Evolutionary conservation across 495 filamentous ascomycete species (phyloP).

Genomic region (Tuber umbilicatum): DNA sequence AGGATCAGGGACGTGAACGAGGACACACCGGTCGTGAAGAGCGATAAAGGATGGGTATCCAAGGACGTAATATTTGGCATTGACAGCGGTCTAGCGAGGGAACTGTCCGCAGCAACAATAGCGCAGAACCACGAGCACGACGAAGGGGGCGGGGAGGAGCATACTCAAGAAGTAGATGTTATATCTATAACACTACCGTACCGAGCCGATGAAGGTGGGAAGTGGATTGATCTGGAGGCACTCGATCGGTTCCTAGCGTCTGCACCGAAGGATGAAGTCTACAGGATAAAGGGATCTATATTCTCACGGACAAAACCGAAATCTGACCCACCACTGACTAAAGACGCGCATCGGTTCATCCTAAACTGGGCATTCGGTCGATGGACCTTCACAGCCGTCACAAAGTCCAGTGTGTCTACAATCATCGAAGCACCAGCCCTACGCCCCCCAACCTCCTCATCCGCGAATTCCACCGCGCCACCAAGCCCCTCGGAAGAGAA

Average conservation of each 20-base stretch:
- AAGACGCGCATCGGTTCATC: slow-evolving; percentile 55
- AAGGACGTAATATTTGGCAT: slow-evolving; percentile 76
- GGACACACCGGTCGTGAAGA: slow-evolving; percentile 72
- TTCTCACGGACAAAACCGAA: slow-evolving; percentile 52
- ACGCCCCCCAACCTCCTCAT: slow-evolving; percentile 37
- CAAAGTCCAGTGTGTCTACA: slow-evolving; percentile 36
- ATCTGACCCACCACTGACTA: slow-evolving; percentile 35
- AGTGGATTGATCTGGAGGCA: slow-evolving; percentile 56
- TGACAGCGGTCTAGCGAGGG: slow-evolving; percentile 55
- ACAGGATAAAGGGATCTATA: slow-evolving; percentile 87
- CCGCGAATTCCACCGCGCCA: slow-evolving; percentile 39
- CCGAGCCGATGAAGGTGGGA: slow-evolving; percentile 37
- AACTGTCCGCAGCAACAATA: slow-evolving; percentile 14
- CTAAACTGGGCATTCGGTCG: slow-evolving; percentile 97
- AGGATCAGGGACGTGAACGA: slow-evolving; percentile 79
- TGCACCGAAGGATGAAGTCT: slow-evolving; percentile 83
- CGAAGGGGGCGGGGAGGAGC: slow-evolving; percentile 48
- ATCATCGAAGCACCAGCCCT: slow-evolving; percentile 41
- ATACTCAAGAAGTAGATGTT: slow-evolving; percentile 87
- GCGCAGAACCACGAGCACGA: slow-evolving; percentile 39
- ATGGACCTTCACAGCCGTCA: slow-evolving; percentile 74
- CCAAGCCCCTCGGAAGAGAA: slow-evolving; percentile 33
- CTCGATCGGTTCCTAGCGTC: slow-evolving; percentile 60
- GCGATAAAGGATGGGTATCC: slow-evolving; percentile 65
- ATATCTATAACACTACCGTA: slow-evolving; percentile 62